These are phyloP conservation scores for Daldinia loculata DNA, from an alignment of 495 filamentous ascomycete species.

Conservation along the genomic window DNA sequence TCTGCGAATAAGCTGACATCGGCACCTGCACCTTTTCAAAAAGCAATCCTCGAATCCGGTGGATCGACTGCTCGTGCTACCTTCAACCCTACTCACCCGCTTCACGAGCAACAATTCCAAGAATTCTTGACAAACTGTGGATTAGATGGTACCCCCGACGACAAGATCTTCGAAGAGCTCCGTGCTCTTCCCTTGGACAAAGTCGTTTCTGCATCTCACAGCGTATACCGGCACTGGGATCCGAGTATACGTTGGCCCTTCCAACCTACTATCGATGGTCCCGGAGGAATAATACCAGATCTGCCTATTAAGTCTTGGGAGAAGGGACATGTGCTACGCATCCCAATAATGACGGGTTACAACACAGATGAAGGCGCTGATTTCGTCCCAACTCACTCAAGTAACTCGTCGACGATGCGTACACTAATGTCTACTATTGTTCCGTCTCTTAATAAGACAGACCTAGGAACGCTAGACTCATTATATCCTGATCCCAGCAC, in stretches of 20 bases:
- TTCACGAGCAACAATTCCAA: conserved; percentile 68
- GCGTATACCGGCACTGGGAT: conserved; percentile 63
- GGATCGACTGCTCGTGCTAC: conserved; percentile 68
- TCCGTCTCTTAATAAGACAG: conserved; percentile 56
- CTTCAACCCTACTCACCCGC: conserved; percentile 60
- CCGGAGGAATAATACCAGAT: conserved; percentile 61
- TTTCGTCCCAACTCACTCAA: conserved; percentile 62
- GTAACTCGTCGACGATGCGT: conserved; percentile 58
- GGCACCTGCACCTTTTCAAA: conserved; percentile 61
- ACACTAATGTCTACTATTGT: conserved; percentile 65
- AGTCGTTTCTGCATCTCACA: conserved; percentile 59
- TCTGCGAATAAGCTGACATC: conserved; percentile 40
- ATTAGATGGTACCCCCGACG: conserved; percentile 51
- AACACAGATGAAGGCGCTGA: conserved; percentile 71
- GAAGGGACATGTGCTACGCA: conserved; percentile 59
- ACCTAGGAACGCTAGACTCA: conserved; percentile 59
- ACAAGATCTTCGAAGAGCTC: conserved; percentile 60
- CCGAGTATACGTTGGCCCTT: conserved; percentile 70
- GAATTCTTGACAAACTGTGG: conserved; percentile 62
- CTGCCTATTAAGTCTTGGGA: conserved; percentile 66
- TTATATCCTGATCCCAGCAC: conserved; percentile 66
- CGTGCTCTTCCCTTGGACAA: conserved; percentile 56
- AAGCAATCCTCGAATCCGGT: conserved; percentile 71
- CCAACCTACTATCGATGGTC: conserved; percentile 71
- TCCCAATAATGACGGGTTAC: conserved; percentile 72